Base-by-base conservation (phyloP, 768 basidiomycete species). In the Mycena venus region DNA sequence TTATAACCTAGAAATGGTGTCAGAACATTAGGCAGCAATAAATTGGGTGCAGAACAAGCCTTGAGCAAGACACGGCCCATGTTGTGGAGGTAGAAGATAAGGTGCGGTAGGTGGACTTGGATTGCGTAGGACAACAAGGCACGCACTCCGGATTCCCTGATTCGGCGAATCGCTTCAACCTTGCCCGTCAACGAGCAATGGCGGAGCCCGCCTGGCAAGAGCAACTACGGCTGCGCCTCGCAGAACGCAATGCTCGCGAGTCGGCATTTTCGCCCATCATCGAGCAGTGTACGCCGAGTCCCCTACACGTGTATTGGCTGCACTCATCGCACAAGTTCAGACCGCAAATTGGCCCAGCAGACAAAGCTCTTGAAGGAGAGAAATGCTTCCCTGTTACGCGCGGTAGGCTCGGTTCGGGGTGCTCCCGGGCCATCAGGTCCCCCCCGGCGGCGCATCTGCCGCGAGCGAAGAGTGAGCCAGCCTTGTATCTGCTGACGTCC, bases 11-110 rank as follows among this genome's bases (percentile, higher is more conserved):
- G 67, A 59, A 49, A 49, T 70, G 70, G 70, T 15, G 44, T 60
- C 42, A 70, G 75, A 51, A 63, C 14, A 47, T 44, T 49, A 1
- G n/a, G 1, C 2, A 38, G 44, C 12, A 66, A 0, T 32, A 68
- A 29, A 32, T 47, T 64, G 32, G 25, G 44, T 9, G 29, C 27
- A 49, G 40, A 44, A 78, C 82, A 38, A 58, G 94, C 95, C 92
- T 96, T 96, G 82, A 96, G 90, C 73, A 96, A 88, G 82, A 95
- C 94, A 80, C 95, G 94, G 81, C 95, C 95, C 95, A 96, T 95
- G 79, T 73, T 76, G 78, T 29, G 74, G 56, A 72, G 72, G 70
- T 74, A 55, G 80, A 76, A 72, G 70, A 75, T 59, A 69, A 74
- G 76, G 73, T 55, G 68, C 64, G 72, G 36, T 14, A 23, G 56